Conservation (phyloP, 306 rosid genomes). For the Amphicarpaea edgeworthii region DNA sequence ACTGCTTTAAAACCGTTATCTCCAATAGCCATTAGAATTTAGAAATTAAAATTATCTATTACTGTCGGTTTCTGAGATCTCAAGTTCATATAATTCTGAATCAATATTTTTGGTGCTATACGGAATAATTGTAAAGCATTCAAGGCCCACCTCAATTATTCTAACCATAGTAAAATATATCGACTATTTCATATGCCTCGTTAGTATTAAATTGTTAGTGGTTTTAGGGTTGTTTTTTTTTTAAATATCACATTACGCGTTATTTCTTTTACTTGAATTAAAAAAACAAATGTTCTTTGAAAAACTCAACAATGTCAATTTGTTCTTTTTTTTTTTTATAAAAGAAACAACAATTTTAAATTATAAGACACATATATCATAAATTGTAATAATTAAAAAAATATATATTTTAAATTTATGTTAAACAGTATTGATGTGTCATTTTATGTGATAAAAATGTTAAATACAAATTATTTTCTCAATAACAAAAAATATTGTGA, state of each 20-base stretch:
- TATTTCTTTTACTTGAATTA: too few relatives aligned
- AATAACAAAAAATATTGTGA: background rate
- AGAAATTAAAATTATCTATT: too few relatives aligned
- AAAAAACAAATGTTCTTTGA: too few relatives aligned
- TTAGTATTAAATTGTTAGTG: too few relatives aligned
- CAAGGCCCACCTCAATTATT: background rate
- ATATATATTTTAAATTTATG: background rate
- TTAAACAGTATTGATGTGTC: background rate
- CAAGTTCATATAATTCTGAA: background rate
- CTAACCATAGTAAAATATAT: background rate
- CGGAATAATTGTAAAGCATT: background rate
- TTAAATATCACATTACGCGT: too few relatives aligned
- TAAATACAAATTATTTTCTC: too few relatives aligned
- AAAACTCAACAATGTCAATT: background rate
- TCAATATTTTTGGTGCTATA: background rate
- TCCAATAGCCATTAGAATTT: too few relatives aligned
- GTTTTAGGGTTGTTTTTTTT: too few relatives aligned
- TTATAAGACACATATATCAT: background rate
- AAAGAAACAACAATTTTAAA: background rate
- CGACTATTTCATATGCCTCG: background rate
- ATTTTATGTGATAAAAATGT: background rate
- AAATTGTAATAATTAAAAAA: background rate
- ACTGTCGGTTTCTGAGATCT: background rate
- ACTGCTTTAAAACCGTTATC: too few relatives aligned
- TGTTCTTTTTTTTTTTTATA: background rate